Percentiles rank a stretch among this genome's conserved stretches.
Conservation (phyloP, 305 asterid species). For the Rubia occidens region DNA sequence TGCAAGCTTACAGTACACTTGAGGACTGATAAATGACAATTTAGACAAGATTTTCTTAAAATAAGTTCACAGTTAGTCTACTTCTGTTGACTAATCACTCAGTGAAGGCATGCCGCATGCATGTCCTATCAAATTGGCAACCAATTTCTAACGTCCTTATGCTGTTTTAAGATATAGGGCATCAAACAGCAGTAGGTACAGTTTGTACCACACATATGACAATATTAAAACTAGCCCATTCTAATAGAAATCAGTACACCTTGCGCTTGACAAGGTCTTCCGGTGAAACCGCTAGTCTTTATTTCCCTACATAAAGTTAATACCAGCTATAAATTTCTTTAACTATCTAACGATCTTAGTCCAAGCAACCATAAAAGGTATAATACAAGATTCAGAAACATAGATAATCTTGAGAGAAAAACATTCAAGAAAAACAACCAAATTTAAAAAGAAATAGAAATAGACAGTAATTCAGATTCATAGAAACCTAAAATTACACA, state of each 20-base stretch:
- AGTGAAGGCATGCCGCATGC: background rate
- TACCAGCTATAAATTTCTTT: background rate
- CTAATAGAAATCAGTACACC: background rate
- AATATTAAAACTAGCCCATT: background rate
- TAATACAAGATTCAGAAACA: background rate
- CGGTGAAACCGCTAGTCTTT: background rate
- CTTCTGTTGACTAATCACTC: background rate
- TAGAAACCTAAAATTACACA: constrained; percentile 24
- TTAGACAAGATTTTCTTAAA: background rate
- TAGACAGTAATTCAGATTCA: background rate
- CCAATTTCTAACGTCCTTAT: background rate
- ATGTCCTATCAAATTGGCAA: background rate
- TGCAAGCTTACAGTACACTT: background rate
- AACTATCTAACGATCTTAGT: background rate
- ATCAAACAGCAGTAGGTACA: background rate
- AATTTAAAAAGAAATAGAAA: background rate
- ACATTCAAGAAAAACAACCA: background rate
- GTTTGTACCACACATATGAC: background rate
- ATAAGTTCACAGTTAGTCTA: background rate
- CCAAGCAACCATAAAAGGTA: background rate
- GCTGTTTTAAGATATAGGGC: background rate
- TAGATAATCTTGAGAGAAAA: background rate
- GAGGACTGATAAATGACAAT: background rate
- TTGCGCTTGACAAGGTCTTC: background rate
- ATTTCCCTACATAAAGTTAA: background rate